Base-by-base conservation (phyloP, 208 protist genomes). In the Crithidia mellificae region DNA sequence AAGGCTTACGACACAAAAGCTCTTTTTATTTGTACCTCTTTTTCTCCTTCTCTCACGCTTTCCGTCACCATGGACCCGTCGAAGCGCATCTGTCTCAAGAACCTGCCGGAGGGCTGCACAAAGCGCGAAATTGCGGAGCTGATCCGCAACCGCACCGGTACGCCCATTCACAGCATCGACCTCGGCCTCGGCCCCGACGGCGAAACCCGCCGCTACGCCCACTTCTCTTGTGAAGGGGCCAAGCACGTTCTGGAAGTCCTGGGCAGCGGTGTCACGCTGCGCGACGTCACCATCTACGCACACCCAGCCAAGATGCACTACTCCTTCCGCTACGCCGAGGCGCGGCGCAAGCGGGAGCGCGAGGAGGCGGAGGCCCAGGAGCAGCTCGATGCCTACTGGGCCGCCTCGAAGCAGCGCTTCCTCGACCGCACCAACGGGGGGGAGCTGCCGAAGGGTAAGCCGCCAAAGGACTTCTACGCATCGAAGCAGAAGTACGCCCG, bases 121-220 rank as follows among this genome's bases (percentile, higher is more conserved):
- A 96, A 96, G 72, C 81, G 85, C 22, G 87, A 96, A 30, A 85
- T 96, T 44, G 87, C 87, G 8, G 85, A 93, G 46, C 80, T 96
- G 53, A 66, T 96, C 17, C 80, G 85, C 59, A 91, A 77, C 53
- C 83, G 90, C 55, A 93, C 87, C 3, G 86, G 90, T 8, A 82
- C 83, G 4, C 83, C 89, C 25, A 80, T 87, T 14, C 87, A 93
- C 68, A 92, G 87, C 62, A 96, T 96, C 55, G 90, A 96, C 61
- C 75, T 96, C 7, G 90, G 87, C 39, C 70, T 93, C 38, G 79
- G 83, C 65, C 58, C 54, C 6, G 78, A 85, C 8, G 85, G 87
- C 5, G 59, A 68, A 32, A 63, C 76, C 24, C 85, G 87, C 2
- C 83, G 84, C 66, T 96, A 93, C 73, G 85, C 83, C 2, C 90